Base-by-base conservation (phyloP, 768 basidiomycete genomes). In the Paxillus ammoniavirescens region DNA sequence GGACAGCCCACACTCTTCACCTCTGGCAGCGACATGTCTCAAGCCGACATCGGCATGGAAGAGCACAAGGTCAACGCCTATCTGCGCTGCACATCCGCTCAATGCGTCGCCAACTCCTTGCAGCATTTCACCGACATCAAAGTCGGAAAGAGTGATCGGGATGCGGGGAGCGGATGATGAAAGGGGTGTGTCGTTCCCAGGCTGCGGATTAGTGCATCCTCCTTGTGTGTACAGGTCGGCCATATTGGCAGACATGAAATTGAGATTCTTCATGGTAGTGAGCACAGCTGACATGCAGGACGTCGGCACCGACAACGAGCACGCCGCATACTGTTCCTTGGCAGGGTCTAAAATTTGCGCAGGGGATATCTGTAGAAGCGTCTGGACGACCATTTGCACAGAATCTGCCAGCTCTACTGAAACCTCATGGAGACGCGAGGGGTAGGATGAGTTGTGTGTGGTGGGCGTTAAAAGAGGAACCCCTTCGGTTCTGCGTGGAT, bases 271-370 rank as follows among this genome's bases (percentile, higher is more conserved):
- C 91, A 97, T 92, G 37, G 87, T 82, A 15, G 91, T 91, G 67
- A 97, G 82, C 68, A 98, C 78, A 37, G 92, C 91, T 15, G 91
- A 89, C 71, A 98, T 80, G 59, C 88, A 91, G 6, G 93, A 82
- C 0, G 90, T 90, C 9, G 94, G 95, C 42, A 97, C 82, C 36
- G 91, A 86, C 23, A 98, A 71, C 2, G 93, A 82, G 68, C 91
- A 96, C 23, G 91, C 88, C 2, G 93, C 89, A 64, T 93, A 89
- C 66, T 94, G 93, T 65, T 98, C 94, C 69, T 91, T 95, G 2
- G 89, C 86, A n/a, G 90, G 84, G 66, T 97, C 93, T 43, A 97
- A 79, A 17, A 97, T 74, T 69, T 98, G 95, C 0, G 89, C 83
- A 4, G 94, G 93, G 0, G 91, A 91, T 58, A 97, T 78, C 63